Base-by-base conservation (phyloP, 176 grass and related monocot species). In the Otatea glauca region DNA sequence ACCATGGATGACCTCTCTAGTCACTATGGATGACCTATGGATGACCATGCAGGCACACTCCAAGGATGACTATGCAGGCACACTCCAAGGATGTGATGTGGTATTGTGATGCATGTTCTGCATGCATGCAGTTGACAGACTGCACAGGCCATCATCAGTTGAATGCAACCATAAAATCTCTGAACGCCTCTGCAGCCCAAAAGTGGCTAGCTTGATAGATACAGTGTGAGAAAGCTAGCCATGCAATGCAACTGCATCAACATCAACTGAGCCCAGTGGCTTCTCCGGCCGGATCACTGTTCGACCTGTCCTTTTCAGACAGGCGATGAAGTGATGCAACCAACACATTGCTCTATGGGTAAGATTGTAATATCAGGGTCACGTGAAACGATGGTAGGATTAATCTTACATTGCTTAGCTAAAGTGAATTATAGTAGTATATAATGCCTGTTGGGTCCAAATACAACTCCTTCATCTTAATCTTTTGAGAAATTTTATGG, bases 141-240 rank as follows among this genome's bases (percentile, higher is more conserved):
- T 25, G 29, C 14, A 27, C n/a, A 32, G 35, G 11, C 11, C 21
- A 8, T 34, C 54, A 29, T 64, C 77, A 67, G 69, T 53, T 75
- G 77, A 74, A 74, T 85, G 77, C 85, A n/a, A 15, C 41, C 51
- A 49, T 49, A 49, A 48, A 58, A 13, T 17, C 24, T 47, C 24
- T 48, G 34, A 2, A 37, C 3, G 35, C 53, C 9, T 63, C 60
- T 5, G 41, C 55, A 27, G 74, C 55, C 53, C n/a, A 60, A 59
- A 76, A 60, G 74, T 5, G 35, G 35, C 35, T 37, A 55, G 3
- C 16, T 77, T 44, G 55, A 61, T 42, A 41, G 15, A 51, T 51
- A 6, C 16, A 54, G 55, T 58, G 8, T 23, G 55, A 58, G 21
- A n/a, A 58, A 58, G 23, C 59, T 29, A 37, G 35, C 35, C 60